Percentiles rank a stretch among this genome's conserved stretches.
phyloP scores from a whole-genome alignment of 1,284 basidiomycete species.

The Microbotryum intermedium region DNA sequence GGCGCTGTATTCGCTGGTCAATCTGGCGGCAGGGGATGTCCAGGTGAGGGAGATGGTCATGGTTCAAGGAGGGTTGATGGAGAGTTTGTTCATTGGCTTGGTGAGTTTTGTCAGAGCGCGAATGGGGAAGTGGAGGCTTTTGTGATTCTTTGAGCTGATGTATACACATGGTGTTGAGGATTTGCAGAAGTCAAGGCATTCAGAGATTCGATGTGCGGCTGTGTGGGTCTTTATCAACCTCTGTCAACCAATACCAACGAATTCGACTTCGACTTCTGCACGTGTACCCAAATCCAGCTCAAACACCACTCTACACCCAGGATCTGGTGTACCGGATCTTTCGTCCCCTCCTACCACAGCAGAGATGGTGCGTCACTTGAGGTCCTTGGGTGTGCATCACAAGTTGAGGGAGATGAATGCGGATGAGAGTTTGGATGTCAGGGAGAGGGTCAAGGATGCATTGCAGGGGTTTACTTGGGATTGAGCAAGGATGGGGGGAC shows the following conservation, averaged over 20 bases:
- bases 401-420: constrained; percentile 25
- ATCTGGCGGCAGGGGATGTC: constrained; percentile 28
- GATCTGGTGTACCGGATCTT: constrained; percentile 8
- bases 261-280: not conserved
- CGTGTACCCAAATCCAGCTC: not conserved
- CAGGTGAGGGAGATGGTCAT: constrained; percentile 24
- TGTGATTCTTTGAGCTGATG: not conserved
- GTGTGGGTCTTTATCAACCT: constrained; percentile 32
- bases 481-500: too few species aligned
- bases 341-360: not conserved
- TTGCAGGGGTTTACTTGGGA: constrained; percentile 20
- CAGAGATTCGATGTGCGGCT: constrained; percentile 23
- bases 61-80: constrained; percentile 15
- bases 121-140: not conserved
- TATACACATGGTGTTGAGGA: not conserved
- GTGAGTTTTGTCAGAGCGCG: constrained; percentile 8
- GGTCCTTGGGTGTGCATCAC: constrained; percentile 26
- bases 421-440: constrained; percentile 28
- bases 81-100: constrained; percentile 19
- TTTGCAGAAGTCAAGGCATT: constrained; percentile 2
- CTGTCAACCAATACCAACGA: constrained; percentile 11
- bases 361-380: constrained; percentile 25
- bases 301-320: not conserved
- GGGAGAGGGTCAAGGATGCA: constrained; percentile 32
- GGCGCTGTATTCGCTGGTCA: constrained; percentile 28